phyloP scores from a whole-genome alignment of 75 land plant species.

The Azolla pinnata region DNA sequence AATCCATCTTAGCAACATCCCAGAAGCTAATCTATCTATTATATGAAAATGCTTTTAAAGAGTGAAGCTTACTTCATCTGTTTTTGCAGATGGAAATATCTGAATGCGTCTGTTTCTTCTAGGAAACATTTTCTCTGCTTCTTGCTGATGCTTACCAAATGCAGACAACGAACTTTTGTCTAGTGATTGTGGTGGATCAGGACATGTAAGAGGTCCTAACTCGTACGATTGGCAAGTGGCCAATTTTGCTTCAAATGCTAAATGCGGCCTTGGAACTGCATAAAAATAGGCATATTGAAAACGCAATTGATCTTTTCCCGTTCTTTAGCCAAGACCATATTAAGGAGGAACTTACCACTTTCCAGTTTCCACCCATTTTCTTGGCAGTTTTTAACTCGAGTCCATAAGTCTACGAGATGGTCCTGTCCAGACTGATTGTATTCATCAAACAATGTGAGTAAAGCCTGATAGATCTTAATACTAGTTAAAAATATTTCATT shows the following conservation, averaged over 20 bases:
- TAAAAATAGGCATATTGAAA: constrained; percentile 6
- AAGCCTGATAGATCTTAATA: background rate
- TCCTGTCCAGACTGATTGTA: constrained; percentile 29
- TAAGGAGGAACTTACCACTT: constrained; percentile 45
- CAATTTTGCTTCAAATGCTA: constrained; percentile 72
- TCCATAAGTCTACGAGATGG: constrained; percentile 81
- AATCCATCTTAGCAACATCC: too few species aligned
- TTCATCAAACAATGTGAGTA: background rate
- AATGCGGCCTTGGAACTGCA: constrained; percentile 68
- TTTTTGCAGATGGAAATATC: constrained; percentile 62
- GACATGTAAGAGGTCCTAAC: constrained; percentile 53
- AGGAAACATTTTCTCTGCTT: constrained; percentile 70
- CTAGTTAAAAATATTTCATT: background rate
- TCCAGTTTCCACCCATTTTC: constrained; percentile 73
- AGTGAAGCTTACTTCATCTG: constrained; percentile 43
- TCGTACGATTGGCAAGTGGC: constrained; percentile 58
- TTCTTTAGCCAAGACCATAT: background rate
- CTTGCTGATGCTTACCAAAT: constrained; percentile 53
- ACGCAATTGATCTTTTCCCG: background rate
- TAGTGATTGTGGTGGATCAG: constrained; percentile 39
- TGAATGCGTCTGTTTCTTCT: constrained; percentile 56
- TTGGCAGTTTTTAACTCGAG: constrained; percentile 40
- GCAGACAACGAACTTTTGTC: constrained; percentile 20
- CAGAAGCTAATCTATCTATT: too few species aligned
- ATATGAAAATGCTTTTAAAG: background rate